A percentile compares a stretch with the other conserved stretches of the same genome.
phyloP scores from a whole-genome alignment of 352 stramenopile species.

The Pythium aphanidermatum region DNA sequence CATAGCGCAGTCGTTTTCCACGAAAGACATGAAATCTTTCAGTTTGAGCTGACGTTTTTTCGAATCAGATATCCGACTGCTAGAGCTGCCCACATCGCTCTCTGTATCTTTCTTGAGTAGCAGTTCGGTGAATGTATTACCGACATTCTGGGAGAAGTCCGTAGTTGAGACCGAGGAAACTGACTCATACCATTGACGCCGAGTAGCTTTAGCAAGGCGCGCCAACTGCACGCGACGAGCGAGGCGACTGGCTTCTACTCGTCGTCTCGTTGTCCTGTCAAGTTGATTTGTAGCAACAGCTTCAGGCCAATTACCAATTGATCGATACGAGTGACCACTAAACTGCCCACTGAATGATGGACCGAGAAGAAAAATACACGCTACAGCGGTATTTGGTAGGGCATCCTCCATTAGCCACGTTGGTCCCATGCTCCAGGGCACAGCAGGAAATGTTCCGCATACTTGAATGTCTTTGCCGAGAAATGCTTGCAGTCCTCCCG shows the following conservation, averaged over 20 bases:
- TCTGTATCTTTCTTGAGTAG: conserved; percentile 43
- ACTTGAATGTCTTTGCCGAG: conserved; percentile 72
- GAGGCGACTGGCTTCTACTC: conserved; percentile 44
- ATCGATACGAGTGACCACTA: conserved; percentile 57
- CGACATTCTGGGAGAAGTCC: background rate
- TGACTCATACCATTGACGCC: conserved; percentile 35
- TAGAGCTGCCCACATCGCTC: background rate
- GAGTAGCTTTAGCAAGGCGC: conserved; percentile 38
- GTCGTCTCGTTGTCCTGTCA: conserved; percentile 44
- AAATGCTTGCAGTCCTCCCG: conserved; percentile 51
- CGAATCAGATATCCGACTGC: conserved; percentile 4
- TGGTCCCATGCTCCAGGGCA: conserved; percentile 58
- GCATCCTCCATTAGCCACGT: conserved; percentile 65
- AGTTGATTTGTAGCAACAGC: conserved; percentile 50
- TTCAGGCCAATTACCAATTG: conserved; percentile 65
- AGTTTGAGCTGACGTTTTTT: conserved; percentile 34
- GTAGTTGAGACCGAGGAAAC: background rate
- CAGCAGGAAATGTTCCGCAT: conserved; percentile 50
- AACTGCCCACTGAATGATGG: conserved; percentile 55
- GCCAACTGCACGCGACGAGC: conserved; percentile 40
- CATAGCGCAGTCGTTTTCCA: conserved; percentile 56
- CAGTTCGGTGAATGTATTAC: conserved; percentile 8
- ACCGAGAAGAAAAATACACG: conserved; percentile 61
- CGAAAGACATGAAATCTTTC: conserved; percentile 41
- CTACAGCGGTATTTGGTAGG: conserved; percentile 32